Base-by-base conservation (phyloP, 495 filamentous ascomycete species). In the Patellaria atrata region DNA sequence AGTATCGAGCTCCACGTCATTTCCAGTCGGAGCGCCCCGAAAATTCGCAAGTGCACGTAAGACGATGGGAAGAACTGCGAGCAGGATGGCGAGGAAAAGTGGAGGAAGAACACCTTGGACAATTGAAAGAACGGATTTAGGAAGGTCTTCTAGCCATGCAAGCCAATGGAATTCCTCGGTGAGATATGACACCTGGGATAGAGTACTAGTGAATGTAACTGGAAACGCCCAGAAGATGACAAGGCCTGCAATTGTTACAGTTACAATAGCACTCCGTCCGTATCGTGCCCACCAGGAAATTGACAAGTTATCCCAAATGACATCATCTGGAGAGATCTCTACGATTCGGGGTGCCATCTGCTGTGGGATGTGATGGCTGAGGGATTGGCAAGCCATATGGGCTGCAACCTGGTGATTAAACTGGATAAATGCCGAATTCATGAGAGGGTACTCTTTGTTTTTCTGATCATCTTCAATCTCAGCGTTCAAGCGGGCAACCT, bases 341-440 rank as follows among this genome's bases (percentile, higher is more conserved):
- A 94, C 79, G 27, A 79, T 70, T 14, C 89, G 79, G 18, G 89
- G 91, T 3, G 82, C 76, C 89, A 97, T 97, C 35, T 87, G 77
- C 48, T 86, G 83, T 2, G 91, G 91, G 4, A 89, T 54, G 48
- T 97, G 89, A 48, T 96, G 87, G 27, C 74, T 85, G 41, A 93
- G 72, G 16, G 83, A 68, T 56, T 97, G 89, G 54, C 83, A 93
- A 38, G 87, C 87, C 89, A 97, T 96, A 48, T 97, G 89, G 2
- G 89, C 89, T 5, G 86, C 84, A 4, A 94, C 82, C 57, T 97
- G 89, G 48, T 94, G 81, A 47, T 96, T 94, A 67, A 97, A 97
- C 54, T 97, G 89, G 35, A 97, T 84, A 49, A 97, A 97, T 10
- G 89, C 89, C 9, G 91, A 93, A 48, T 85, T 94, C 87, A 97